These are phyloP conservation scores for Penicillium sp. DNA, from an alignment of 2,329 filamentous ascomycete species.

Conservation along the genomic window DNA sequence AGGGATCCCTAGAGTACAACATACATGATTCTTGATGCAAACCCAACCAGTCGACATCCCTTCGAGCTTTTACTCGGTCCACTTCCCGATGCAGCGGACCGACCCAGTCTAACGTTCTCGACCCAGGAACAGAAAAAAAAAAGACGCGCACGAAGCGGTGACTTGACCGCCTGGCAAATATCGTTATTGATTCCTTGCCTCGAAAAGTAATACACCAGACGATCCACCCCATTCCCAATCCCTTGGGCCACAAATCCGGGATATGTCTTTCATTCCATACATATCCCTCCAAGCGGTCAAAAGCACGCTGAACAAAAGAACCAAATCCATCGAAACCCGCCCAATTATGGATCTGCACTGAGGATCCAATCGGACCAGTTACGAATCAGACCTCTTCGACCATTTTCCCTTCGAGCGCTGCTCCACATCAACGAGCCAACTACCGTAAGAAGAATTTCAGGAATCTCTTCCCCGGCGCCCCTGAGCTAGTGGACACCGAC, in stretches of 20 bases:
- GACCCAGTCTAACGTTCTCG: constrained; percentile 34
- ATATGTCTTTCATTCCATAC: constrained; percentile 14
- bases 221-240: constrained; percentile 21
- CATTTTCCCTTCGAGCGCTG: constrained; percentile 2
- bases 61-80: constrained; percentile 24
- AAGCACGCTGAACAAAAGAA: constrained; percentile 4
- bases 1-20: not conserved
- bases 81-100: constrained; percentile 41
- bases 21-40: not conserved
- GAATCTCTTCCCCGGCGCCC: constrained; percentile 33
- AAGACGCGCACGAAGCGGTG: constrained; percentile 23
- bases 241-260: constrained; percentile 13
- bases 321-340: constrained; percentile 5
- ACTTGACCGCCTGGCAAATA: constrained; percentile 18
- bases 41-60: not conserved
- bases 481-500: constrained; percentile 29
- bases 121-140: constrained; percentile 17
- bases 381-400: constrained; percentile 12
- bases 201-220: not conserved
- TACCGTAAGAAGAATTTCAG: constrained; percentile 32
- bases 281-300: constrained; percentile 9
- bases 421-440: constrained; percentile 16
- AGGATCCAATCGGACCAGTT: constrained; percentile 20
- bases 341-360: constrained; percentile 23
- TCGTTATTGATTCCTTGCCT: constrained; percentile 8